phyloP scores from a whole-genome alignment of 441 rosid genomes.

The Populus hybrid region DNA sequence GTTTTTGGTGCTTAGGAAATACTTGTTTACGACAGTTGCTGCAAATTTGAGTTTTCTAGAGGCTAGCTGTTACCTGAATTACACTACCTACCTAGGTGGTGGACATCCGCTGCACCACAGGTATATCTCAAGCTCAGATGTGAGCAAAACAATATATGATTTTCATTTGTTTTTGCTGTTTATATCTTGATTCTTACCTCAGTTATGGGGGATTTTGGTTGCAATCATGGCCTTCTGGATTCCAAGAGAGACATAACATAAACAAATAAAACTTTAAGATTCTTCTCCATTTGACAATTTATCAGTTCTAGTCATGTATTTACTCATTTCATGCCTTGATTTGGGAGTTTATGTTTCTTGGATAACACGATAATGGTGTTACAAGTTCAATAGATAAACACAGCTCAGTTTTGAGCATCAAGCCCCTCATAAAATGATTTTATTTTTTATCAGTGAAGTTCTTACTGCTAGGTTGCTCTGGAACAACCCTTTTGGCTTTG shows the following conservation, averaged over 20 bases:
- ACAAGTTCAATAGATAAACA: neutral
- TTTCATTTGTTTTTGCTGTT: neutral
- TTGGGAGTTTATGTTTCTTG: neutral
- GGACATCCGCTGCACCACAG: neutral
- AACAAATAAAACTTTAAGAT: neutral
- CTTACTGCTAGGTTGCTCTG: slow-evolving; percentile 13
- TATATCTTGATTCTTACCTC: neutral
- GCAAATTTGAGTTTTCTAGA: neutral
- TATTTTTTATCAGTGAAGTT: neutral
- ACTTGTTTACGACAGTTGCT: slow-evolving; percentile 4
- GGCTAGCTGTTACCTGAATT: neutral
- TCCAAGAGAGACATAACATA: neutral
- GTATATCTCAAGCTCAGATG: neutral
- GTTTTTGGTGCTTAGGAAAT: slow-evolving; percentile 2
- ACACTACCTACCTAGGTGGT: neutral
- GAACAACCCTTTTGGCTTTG: slow-evolving; percentile 1
- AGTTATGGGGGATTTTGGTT: neutral
- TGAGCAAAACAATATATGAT: neutral
- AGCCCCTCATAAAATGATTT: neutral
- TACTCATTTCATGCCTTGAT: neutral
- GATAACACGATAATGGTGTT: neutral
- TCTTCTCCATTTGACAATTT: too few relatives aligned
- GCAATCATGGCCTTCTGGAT: neutral
- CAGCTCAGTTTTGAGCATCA: neutral
- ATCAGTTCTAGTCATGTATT: neutral